Conservation (phyloP, 148 eudicot species). For the Diospyros lotus region DNA sequence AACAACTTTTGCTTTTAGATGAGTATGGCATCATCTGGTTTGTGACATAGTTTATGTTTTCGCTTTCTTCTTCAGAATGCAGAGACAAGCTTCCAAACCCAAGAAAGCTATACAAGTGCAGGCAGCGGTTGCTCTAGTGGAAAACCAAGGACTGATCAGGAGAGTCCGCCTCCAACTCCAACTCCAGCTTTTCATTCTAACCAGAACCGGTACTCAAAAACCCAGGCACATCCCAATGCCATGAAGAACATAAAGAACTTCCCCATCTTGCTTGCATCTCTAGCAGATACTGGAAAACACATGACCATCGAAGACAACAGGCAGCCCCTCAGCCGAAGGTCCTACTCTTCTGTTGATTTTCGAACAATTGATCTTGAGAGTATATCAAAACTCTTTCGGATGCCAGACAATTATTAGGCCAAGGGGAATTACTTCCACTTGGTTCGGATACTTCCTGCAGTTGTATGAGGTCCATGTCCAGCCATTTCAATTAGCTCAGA, state of each 20-base stretch:
- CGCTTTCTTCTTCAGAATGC: not conserved
- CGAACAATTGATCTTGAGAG: conserved; percentile 32
- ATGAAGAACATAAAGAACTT: conserved; percentile 45
- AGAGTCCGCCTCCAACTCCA: conserved; percentile 26
- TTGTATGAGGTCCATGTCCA: not conserved
- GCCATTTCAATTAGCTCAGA: not conserved
- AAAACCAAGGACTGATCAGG: not conserved
- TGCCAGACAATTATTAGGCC: conserved; percentile 19
- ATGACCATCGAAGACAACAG: conserved; percentile 21
- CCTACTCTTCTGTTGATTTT: conserved; percentile 31
- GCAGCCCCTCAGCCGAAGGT: conserved; percentile 22
- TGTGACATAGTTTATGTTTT: too few species aligned
- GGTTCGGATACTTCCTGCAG: not conserved
- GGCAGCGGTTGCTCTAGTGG: conserved; percentile 17
- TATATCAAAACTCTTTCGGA: conserved; percentile 37
- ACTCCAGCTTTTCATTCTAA: conserved; percentile 21
- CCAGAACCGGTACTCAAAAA: conserved; percentile 26
- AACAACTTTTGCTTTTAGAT: too few species aligned
- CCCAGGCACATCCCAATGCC: conserved; percentile 47
- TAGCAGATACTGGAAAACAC: conserved; percentile 27
- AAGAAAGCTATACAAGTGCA: conserved; percentile 18
- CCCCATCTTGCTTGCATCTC: conserved; percentile 36
- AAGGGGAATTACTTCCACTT: not conserved
- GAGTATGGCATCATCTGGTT: too few species aligned
- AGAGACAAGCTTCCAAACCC: conserved; percentile 17